Conservation (phyloP, 345 rosid species). For the Corchorus olitorius region DNA sequence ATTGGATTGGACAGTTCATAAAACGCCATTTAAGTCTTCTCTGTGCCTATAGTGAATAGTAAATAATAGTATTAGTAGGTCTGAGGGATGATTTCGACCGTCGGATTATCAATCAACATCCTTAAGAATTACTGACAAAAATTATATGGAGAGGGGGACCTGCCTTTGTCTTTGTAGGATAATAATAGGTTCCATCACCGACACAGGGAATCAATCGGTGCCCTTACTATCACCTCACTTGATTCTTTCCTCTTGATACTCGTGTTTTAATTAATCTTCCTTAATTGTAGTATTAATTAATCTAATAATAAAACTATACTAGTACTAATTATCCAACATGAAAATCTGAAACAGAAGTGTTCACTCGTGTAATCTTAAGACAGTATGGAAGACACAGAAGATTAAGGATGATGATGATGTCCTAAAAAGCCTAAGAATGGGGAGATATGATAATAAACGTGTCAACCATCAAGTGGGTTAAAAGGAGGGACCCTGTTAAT, state of each 20-base stretch:
- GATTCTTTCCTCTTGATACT: neutral
- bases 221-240: neutral
- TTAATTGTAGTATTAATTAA: no score
- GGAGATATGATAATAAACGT: neutral
- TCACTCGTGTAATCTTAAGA: neutral
- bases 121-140: no score
- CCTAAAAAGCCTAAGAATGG: neutral
- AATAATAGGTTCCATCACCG: neutral
- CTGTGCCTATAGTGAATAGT: no score
- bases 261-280: no score
- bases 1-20: no score
- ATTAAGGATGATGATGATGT: neutral
- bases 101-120: neutral
- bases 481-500: neutral
- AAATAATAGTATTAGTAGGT: neutral
- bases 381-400: neutral
- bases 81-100: neutral
- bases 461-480: neutral
- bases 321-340: no score
- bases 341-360: neutral
- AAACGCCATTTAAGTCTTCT: no score
- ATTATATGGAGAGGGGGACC: neutral
- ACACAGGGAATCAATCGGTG: conserved; percentile 2
- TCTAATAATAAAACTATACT: no score
- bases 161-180: neutral